Percentiles rank a stretch among this genome's conserved stretches.
These are phyloP conservation scores for Trypanosoma cruzi DNA, from an alignment of 208 protist species.

Conservation along the genomic window DNA sequence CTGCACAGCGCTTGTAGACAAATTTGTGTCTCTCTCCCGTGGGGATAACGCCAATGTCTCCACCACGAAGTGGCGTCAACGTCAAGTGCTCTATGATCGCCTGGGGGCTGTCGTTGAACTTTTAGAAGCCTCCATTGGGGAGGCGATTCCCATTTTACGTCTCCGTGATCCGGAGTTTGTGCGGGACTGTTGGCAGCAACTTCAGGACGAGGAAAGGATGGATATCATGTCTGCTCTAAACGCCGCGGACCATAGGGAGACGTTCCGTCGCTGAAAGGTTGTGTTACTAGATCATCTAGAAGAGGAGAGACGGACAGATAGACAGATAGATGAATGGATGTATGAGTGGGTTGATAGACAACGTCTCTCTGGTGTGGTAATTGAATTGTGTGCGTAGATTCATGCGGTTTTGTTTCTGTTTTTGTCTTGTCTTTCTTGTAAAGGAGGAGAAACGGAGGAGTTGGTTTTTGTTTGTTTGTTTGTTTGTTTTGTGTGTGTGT, in stretches of 20 bases:
- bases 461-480: background rate
- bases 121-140: constrained; percentile 84
- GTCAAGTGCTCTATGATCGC: constrained; percentile 74
- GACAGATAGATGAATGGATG: constrained; percentile 8
- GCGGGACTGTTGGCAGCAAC: constrained; percentile 74
- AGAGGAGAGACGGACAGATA: background rate
- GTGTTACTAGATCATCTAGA: background rate
- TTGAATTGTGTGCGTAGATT: background rate
- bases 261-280: constrained; percentile 2
- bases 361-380: background rate
- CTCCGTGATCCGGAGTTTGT: constrained; percentile 83
- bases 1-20: constrained; percentile 87
- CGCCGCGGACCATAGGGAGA: constrained; percentile 30
- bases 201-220: constrained; percentile 85
- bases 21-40: constrained; percentile 75
- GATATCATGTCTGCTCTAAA: constrained; percentile 80
- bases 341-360: too few relatives aligned
- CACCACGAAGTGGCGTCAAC: constrained; percentile 87
- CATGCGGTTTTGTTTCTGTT: too few relatives aligned
- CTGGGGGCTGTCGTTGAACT: constrained; percentile 89
- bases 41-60: constrained; percentile 79
- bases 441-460: background rate
- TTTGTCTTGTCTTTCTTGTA: background rate
- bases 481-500: background rate
- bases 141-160: constrained; percentile 83